Evolutionary conservation across 2,329 filamentous ascomycete species (phyloP), one percentile per base, ranked within the genome.

Genomic region (Fusarium solani-melongenae): DNA sequence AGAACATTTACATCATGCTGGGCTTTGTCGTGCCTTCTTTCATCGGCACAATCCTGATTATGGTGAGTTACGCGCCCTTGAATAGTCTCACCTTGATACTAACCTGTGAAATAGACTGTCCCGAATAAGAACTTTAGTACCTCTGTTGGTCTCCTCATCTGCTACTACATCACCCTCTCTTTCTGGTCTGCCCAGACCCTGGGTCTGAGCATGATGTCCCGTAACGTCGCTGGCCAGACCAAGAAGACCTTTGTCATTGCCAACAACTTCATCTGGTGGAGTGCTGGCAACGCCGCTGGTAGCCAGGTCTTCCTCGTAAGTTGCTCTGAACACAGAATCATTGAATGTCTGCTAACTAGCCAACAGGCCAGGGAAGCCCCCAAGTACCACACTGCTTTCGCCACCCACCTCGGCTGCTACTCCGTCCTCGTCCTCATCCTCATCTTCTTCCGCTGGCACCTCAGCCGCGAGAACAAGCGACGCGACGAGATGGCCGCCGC

Each of bases 111-210:
- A n/a, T 39, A 64, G 62, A 92, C 90, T 0, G 87, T 94, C 6
- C 80, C 87, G n/a, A 91, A 92, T 72, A 85, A 86, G 8, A 88
- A 84, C 53, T 85, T 86, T 33, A 81, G 87, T 10, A 90, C 89
- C 36, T 88, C 92, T 80, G 86, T 91, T 31, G 92, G 92, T 7
- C 86, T 95, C 1, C 83, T 94, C 15, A 89, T 94, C 77, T 89
- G 87, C 77, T 95, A 94, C 85, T 95, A 94, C 83, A 92, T 94
- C 70, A 92, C 90, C 0, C 86, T 94, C 20, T 93, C 91, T 6
- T 95, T 95, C 87, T 94, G 92, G 92, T 91, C 92, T 0, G 92
- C 92, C 0, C 89, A 92, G 76, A 92, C 90, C 2, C 84, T 94
- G 14, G 85, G 88, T 9, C 86, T 94, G 75, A 91, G 90, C 15